Evolutionary conservation across 441 rosid genomes (phyloP), one percentile per base, ranked within the genome.

Genomic region (Gossypium lobatum): DNA sequence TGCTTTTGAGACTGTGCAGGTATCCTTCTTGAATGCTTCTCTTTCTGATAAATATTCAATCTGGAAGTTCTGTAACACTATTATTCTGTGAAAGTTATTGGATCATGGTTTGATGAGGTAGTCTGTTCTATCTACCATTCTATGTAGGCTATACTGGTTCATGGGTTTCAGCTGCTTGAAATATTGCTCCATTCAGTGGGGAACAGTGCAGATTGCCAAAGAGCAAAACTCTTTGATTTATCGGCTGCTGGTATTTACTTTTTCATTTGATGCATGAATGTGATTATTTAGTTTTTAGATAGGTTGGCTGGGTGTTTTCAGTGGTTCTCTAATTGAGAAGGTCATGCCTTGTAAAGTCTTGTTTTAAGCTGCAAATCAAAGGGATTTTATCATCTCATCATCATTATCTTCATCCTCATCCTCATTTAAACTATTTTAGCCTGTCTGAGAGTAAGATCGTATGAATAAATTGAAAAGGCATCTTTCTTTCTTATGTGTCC

Each of bases 1-100:
- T 71, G 93, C 93, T 78, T 95, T 95, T 81, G 99, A 95, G 88
- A 95, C 97, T 66, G 81, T 91, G 90, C 99, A 93, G 96, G 99
- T 95, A 86, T 73, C 64, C 55, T 76, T 58, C 26, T 63, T 11
- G 61, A 61, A 18, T 18, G 4, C 65, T 16, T 9, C 18, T 78
- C 34, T 54, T 13, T 39, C n/a, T 70, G 55, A 65, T 45, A 65
- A 45, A 65, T 65, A 6, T 77, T 13, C 13, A 10, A 48, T 45
- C 70, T 45, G 7, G 37, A 57, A 20, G 31, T 42, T 42, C 1
- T 16, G 18, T 70, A 8, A 8, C 61, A 21, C 25, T 55, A 14
- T 74, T 54, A 6, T 34, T 23, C 9, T 74, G 53, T 34, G 70
- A 52, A n/a, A 61, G 21, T 14, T 74, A n/a, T 9, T 63, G n/a